These are phyloP conservation scores for Leccinum obscurum DNA, from an alignment of 768 basidiomycete species.

Conservation along the genomic window DNA sequence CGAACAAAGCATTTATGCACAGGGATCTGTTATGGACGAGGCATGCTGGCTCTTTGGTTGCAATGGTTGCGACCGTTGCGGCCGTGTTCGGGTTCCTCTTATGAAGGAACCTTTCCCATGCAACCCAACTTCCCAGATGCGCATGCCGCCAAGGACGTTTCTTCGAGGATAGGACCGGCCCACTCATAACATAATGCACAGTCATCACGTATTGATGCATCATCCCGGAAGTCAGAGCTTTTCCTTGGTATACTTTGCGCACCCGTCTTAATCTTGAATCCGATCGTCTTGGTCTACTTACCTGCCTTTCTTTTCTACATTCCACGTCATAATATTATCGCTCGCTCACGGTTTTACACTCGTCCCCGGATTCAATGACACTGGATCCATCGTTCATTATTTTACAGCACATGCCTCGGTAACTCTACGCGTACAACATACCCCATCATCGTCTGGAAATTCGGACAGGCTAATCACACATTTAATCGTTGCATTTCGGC, in stretches of 20 bases:
- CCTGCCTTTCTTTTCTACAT: neutral
- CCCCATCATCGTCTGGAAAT: too few species aligned
- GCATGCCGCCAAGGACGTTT: neutral
- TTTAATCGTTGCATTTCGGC: too few species aligned
- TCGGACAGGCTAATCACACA: too few species aligned
- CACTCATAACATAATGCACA: neutral
- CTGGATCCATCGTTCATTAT: neutral
- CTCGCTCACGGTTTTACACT: neutral
- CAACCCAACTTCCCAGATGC: neutral
- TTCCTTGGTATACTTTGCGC: neutral
- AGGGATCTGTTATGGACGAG: neutral
- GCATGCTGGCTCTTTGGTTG: neutral
- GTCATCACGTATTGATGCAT: neutral
- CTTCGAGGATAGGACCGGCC: neutral
- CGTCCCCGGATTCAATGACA: neutral
- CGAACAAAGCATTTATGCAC: constrained; percentile 37
- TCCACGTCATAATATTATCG: neutral
- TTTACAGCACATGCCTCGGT: neutral
- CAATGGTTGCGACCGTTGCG: neutral
- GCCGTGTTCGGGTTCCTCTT: neutral
- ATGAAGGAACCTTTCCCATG: neutral
- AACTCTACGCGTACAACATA: neutral
- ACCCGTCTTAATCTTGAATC: neutral
- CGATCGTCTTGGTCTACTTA: neutral
- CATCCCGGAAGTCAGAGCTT: neutral